Conservation (phyloP, 306 rosid genomes). For the Gastrolobium bilobum region DNA sequence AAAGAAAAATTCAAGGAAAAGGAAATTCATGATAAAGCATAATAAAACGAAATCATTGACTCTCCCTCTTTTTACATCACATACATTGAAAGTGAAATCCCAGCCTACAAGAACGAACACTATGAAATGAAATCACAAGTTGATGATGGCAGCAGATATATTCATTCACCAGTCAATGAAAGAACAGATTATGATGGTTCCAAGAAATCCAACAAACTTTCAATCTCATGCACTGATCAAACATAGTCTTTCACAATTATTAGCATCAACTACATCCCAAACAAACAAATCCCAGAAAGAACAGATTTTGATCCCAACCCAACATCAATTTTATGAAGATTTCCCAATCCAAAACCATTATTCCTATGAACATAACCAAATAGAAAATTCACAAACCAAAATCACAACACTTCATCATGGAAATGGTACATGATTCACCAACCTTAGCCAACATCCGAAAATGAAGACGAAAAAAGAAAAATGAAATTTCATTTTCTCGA, state of each 20-base stretch:
- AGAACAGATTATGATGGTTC: too few species aligned
- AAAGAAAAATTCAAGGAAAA: too few species aligned
- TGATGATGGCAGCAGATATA: neutral
- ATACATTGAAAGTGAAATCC: too few species aligned
- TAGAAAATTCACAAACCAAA: slow-evolving; percentile 25
- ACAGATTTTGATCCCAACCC: slow-evolving; percentile 23
- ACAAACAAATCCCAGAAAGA: slow-evolving; percentile 11
- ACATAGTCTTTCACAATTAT: neutral
- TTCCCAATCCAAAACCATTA: slow-evolving; percentile 39
- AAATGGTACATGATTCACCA: slow-evolving; percentile 7
- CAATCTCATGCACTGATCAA: too few species aligned
- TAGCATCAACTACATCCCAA: neutral
- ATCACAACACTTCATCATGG: neutral
- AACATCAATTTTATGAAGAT: slow-evolving; percentile 15
- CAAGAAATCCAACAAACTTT: too few species aligned
- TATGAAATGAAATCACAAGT: slow-evolving; percentile 9
- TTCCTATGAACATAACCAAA: neutral
- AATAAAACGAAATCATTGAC: too few species aligned
- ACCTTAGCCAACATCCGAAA: neutral
- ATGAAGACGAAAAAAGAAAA: neutral
- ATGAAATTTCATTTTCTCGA: slow-evolving; percentile 28
- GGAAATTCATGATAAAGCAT: neutral
- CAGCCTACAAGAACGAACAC: too few species aligned
- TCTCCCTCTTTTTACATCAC: slow-evolving; percentile 1
- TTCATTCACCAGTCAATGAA: too few species aligned